A percentile compares a stretch with the other conserved stretches of the same genome.
These are phyloP conservation scores for Hypericum androsaemum DNA, from an alignment of 345 rosid genomes.

Conservation along the genomic window DNA sequence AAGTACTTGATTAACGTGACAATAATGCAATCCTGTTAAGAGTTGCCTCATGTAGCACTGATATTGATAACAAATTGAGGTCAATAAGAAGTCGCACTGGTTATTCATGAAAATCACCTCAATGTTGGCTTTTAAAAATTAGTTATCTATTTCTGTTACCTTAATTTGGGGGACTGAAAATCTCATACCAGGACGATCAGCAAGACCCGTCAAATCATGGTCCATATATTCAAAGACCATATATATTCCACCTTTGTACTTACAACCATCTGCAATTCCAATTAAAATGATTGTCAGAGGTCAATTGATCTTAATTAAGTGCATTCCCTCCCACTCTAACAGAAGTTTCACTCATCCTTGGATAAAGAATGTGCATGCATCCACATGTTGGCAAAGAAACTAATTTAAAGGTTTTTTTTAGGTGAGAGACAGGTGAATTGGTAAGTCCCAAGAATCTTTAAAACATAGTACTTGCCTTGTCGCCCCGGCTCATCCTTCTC, in stretches of 20 bases:
- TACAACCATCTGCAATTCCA: slow-evolving; percentile 60
- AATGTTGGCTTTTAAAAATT: too few species aligned
- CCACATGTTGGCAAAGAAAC: too few species aligned
- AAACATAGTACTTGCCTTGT: slow-evolving; percentile 43
- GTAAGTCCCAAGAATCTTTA: neutral
- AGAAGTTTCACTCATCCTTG: too few species aligned
- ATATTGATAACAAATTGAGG: neutral
- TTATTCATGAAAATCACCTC: neutral
- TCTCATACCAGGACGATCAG: slow-evolving; percentile 92
- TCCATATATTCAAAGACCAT: slow-evolving; percentile 99
- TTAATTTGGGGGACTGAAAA: slow-evolving; percentile 90
- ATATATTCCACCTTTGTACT: slow-evolving; percentile 90
- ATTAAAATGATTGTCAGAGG: slow-evolving; percentile 8
- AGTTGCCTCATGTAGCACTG: slow-evolving; percentile 98
- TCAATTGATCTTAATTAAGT: slow-evolving; percentile 3
- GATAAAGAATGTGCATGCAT: too few species aligned
- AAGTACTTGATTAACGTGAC: slow-evolving; percentile 92
- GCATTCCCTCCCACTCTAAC: too few species aligned
- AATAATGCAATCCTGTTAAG: slow-evolving; percentile 89
- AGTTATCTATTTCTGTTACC: slow-evolving; percentile 27
- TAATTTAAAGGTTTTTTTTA: too few species aligned
- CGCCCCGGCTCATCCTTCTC: slow-evolving; percentile 84
- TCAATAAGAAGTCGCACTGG: neutral
- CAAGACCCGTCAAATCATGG: slow-evolving; percentile 90
- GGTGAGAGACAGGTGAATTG: neutral